phyloP scores from a whole-genome alignment of 352 stramenopile species.

The Globisporangium alternatum region DNA sequence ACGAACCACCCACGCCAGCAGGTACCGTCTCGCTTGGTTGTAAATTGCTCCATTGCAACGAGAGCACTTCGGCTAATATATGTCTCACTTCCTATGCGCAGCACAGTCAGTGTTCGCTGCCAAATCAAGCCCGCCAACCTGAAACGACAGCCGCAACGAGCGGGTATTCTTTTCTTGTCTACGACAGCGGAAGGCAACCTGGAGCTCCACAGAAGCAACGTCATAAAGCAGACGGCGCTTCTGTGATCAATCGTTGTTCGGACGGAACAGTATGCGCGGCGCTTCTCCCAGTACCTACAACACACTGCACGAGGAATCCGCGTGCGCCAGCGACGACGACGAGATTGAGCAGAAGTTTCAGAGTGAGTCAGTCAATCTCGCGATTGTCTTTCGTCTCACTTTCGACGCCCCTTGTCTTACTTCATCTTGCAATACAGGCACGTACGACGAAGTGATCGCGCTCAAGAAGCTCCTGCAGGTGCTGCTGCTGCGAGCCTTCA shows the following conservation, averaged over 20 bases:
- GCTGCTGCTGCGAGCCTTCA: background rate
- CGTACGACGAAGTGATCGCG: conserved; percentile 53
- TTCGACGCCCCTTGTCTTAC: no score
- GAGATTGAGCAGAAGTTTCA: conserved; percentile 42
- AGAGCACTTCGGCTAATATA: no score
- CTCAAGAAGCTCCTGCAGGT: conserved; percentile 57
- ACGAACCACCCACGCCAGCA: no score
- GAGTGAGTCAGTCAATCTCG: conserved; percentile 25
- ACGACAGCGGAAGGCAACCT: background rate
- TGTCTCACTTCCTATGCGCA: no score
- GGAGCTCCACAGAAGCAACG: background rate
- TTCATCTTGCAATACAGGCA: conserved; percentile 22
- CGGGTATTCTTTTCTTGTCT: background rate
- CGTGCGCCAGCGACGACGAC: conserved; percentile 5
- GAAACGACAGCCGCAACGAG: background rate
- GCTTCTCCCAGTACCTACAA: background rate
- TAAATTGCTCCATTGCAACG: no score
- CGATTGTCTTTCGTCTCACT: background rate
- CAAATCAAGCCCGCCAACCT: background rate
- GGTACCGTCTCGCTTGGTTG: no score
- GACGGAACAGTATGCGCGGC: background rate
- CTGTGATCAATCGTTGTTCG: background rate
- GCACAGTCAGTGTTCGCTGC: no score
- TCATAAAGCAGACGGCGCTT: background rate
- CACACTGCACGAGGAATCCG: background rate